Evolutionary conservation across 148 eudicot genomes (phyloP).

Genomic region (Salicornia ramosissima): DNA sequence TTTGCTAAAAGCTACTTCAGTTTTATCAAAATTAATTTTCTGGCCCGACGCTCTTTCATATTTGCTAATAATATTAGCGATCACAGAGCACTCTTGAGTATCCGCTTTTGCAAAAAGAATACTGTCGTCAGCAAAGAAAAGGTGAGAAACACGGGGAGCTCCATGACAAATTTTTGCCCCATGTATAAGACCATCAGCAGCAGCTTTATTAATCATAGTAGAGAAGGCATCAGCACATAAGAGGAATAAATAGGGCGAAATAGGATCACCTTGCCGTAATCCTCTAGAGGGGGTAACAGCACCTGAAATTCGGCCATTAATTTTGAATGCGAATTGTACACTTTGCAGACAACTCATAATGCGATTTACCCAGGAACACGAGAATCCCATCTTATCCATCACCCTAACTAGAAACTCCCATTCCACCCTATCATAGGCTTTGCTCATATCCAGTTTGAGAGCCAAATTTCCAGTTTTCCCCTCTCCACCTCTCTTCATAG

Average conservation of each 20-base stretch:
- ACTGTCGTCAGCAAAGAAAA: neutral
- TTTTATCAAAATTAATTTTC: neutral
- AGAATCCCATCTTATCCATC: neutral
- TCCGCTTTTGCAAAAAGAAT: neutral
- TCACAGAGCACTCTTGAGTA: neutral
- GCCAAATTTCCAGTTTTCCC: neutral
- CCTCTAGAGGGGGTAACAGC: neutral
- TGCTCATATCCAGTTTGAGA: no score
- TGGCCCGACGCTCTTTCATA: slow-evolving; percentile 1
- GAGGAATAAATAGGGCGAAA: no score
- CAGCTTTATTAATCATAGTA: no score
- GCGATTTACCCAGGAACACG: neutral
- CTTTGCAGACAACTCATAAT: no score
- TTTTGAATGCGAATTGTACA: no score
- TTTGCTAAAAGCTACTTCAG: neutral
- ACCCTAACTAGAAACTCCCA: neutral
- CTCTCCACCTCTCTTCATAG: neutral
- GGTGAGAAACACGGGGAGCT: neutral
- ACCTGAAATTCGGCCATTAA: neutral
- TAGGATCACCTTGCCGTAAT: neutral
- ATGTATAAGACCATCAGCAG: neutral
- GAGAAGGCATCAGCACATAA: no score
- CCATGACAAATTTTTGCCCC: neutral
- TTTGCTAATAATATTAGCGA: neutral
- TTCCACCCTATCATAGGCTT: neutral